Base-by-base conservation (phyloP, 139 green algal genomes). In the Dunaliella sp. region DNA sequence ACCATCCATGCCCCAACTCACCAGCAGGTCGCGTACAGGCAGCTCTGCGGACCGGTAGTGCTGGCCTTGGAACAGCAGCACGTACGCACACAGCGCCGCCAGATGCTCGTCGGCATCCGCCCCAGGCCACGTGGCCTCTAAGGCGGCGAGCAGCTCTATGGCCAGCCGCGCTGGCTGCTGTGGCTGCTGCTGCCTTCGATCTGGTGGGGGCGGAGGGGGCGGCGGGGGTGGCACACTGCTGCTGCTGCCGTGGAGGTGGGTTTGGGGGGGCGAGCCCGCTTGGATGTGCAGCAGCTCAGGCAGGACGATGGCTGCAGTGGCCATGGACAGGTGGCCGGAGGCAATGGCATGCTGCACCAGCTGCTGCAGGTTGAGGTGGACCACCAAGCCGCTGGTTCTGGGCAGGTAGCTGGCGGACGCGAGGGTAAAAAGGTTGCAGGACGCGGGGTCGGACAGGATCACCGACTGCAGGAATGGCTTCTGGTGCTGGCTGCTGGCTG, bases 71-170 rank as follows among this genome's bases (percentile, higher is more conserved):
- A 36, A 86, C 1, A 59, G 38, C 74, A 88, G 81, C 35, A 48
- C 79, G 81, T 84, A 87, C 48, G 75, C 82, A 38, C 74, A 75
- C 22, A 81, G 80, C 16, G 76, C 24, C 1, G 84, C 75, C 25
- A 88, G 31, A 58, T 88, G 83, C 0, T 84, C 80, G 2, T 87
- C 82, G n/a, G 80, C 82, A 37, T 91, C 88, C 3, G 75, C 75
- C 7, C 30, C 33, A 75, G 81, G 72, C 58, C 84, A 90, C 26
- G 76, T 57, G 1, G 84, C 32, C 36, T 82, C 38, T 2, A 88
- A 0, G 76, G 84, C 81, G 0, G 26, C 7, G 28, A 87, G 38
- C 7, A 88, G 36, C 32, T 58, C 33, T 24, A 32, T 3, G 12
- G n/a, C 7, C 24, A 75, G 85, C 65, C 33, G 0, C 7, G 3